Conservation (phyloP, 768 basidiomycete species). For the Boletus tomentosulus region DNA sequence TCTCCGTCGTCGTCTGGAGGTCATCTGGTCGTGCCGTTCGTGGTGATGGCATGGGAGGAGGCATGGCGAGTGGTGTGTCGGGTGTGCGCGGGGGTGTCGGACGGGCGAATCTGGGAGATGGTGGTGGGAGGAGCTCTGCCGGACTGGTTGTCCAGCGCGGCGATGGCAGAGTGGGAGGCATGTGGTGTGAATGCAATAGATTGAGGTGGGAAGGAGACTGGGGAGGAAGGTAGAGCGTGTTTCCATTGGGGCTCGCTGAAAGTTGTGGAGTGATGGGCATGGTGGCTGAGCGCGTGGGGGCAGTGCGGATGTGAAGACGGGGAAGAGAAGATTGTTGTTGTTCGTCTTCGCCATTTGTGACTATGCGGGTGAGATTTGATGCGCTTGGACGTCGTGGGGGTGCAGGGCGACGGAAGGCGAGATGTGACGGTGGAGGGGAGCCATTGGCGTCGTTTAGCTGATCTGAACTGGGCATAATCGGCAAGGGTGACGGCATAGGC, state of each 20-base stretch:
- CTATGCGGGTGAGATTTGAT: slow-evolving; percentile 57
- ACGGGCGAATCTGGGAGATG: slow-evolving; percentile 20
- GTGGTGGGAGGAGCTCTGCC: slow-evolving; percentile 39
- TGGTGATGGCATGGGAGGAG: slow-evolving; percentile 42
- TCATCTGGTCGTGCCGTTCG: slow-evolving; percentile 59
- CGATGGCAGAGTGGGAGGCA: slow-evolving; percentile 47
- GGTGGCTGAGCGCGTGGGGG: slow-evolving; percentile 56
- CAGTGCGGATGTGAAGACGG: slow-evolving; percentile 57
- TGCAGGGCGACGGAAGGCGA: slow-evolving; percentile 48
- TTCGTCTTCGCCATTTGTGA: slow-evolving; percentile 51
- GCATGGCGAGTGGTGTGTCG: slow-evolving; percentile 33
- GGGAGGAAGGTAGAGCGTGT: slow-evolving; percentile 23
- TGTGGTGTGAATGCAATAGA: slow-evolving; percentile 56
- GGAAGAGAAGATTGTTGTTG: slow-evolving; percentile 41
- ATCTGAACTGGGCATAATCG: slow-evolving; percentile 50
- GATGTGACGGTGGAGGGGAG: slow-evolving; percentile 65
- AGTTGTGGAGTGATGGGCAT: slow-evolving; percentile 43
- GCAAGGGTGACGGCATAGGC: slow-evolving; percentile 46
- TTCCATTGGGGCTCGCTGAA: slow-evolving; percentile 17
- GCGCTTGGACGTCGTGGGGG: slow-evolving; percentile 58
- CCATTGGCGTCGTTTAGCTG: slow-evolving; percentile 42
- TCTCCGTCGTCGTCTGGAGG: slow-evolving; percentile 24
- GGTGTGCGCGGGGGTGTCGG: slow-evolving; percentile 38
- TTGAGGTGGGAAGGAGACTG: slow-evolving; percentile 60
- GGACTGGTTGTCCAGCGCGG: slow-evolving; percentile 34